phyloP scores from a whole-genome alignment of 1,284 basidiomycete species.

The Athelia sp. region DNA sequence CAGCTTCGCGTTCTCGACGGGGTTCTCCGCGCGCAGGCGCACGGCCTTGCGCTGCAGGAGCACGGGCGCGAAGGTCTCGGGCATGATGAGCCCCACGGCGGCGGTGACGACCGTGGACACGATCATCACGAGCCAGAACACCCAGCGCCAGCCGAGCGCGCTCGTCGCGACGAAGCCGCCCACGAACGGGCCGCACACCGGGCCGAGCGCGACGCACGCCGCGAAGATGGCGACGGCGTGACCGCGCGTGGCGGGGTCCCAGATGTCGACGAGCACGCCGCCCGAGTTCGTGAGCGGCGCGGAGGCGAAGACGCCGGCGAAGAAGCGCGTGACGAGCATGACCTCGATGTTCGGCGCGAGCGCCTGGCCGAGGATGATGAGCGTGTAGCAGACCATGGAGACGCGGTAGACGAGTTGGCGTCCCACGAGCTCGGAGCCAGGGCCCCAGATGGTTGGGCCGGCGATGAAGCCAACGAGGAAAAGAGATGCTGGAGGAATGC shows the following conservation, averaged over 20 bases:
- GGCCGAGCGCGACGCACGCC: conserved; percentile 42
- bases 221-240: conserved; percentile 42
- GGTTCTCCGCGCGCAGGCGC: background rate
- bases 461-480: conserved; percentile 25
- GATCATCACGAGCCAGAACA: background rate
- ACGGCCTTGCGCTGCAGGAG: background rate
- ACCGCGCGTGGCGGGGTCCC: conserved; percentile 38
- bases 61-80: conserved; percentile 2
- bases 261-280: conserved; percentile 38
- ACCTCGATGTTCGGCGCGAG: conserved; percentile 42
- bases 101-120: background rate
- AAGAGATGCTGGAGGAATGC: background rate
- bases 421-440: conserved; percentile 39
- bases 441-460: conserved; percentile 17
- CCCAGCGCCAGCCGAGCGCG: background rate
- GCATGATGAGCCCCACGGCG: background rate
- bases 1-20: conserved; percentile 29
- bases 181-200: conserved; percentile 38
- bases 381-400: conserved; percentile 29
- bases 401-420: conserved; percentile 35
- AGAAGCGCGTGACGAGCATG: conserved; percentile 41
- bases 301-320: conserved; percentile 45
- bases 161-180: conserved; percentile 11
- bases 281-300: conserved; percentile 41
- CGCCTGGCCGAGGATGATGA: conserved; percentile 42